phyloP scores from a whole-genome alignment of 2,329 filamentous ascomycete genomes.

The Aspergillus tanneri region DNA sequence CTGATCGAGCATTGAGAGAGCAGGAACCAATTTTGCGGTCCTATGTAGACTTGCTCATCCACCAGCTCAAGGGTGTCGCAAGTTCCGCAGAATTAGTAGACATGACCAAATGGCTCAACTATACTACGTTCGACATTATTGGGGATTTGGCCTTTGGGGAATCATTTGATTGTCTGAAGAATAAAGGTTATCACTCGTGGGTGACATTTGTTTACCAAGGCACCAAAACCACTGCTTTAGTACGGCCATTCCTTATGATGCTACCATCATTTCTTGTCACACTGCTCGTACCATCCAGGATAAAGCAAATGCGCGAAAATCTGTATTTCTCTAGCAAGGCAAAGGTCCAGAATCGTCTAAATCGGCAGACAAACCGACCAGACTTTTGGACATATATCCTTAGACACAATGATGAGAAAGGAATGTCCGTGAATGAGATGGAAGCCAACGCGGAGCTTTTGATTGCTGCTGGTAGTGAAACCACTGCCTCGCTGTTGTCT shows the following conservation, averaged over 20 bases:
- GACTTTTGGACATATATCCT: conserved; percentile 18
- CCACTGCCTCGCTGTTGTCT: conserved; percentile 42
- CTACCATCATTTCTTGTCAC: neutral
- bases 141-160: conserved; percentile 33
- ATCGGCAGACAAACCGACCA: conserved; percentile 6
- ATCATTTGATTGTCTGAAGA: conserved; percentile 34
- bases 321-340: neutral
- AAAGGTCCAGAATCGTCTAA: neutral
- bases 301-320: neutral
- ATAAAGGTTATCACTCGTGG: neutral
- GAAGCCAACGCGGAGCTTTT: conserved; percentile 29
- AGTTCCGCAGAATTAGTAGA: conserved; percentile 7
- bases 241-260: neutral
- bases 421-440: conserved; percentile 8
- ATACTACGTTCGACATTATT: conserved; percentile 36
- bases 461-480: conserved; percentile 41
- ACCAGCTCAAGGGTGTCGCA: conserved; percentile 6
- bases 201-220: conserved; percentile 12
- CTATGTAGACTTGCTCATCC: conserved; percentile 24
- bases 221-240: neutral
- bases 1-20: conserved; percentile 41
- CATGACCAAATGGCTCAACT: conserved; percentile 33
- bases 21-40: conserved; percentile 38
- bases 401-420: neutral
- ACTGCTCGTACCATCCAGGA: neutral